Percentiles rank a stretch among this genome's conserved stretches.
These are phyloP conservation scores for Phytopythium montanum DNA, from an alignment of 352 stramenopile species.

Conservation along the genomic window DNA sequence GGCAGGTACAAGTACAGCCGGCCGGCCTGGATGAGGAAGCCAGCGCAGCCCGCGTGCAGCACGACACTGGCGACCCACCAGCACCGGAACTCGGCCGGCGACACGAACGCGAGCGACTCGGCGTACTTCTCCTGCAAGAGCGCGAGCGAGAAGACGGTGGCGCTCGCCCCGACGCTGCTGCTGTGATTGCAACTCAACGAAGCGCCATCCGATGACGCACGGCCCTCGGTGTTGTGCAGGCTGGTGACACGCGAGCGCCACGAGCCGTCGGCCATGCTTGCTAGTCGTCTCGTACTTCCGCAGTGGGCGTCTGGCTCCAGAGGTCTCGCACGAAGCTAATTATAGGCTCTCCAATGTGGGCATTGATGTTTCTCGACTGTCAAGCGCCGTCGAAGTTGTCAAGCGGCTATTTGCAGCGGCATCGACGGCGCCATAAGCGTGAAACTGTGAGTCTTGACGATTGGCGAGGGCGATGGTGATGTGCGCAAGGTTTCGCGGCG, in stretches of 20 bases:
- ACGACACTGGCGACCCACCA: slow-evolving; percentile 14
- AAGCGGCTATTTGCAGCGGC: too few relatives aligned
- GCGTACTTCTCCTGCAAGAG: slow-evolving; percentile 12
- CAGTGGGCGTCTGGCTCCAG: neutral
- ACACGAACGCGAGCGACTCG: slow-evolving; percentile 9
- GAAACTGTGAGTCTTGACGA: too few relatives aligned
- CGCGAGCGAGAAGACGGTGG: slow-evolving; percentile 1
- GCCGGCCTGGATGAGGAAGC: slow-evolving; percentile 9
- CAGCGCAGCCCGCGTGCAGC: slow-evolving; percentile 9
- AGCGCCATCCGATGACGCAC: neutral
- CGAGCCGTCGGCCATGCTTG: neutral
- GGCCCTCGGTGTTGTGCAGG: neutral
- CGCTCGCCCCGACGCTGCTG: neutral
- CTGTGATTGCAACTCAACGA: neutral
- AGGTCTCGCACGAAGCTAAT: too few relatives aligned
- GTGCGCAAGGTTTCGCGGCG: too few relatives aligned
- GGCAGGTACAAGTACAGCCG: slow-evolving; percentile 10
- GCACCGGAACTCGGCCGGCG: slow-evolving; percentile 4
- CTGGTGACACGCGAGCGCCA: neutral
- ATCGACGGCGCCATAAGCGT: too few relatives aligned
- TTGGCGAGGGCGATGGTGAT: too few relatives aligned
- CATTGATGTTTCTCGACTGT: too few relatives aligned
- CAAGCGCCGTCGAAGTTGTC: too few relatives aligned
- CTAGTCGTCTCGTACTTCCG: neutral
- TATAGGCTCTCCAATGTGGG: too few relatives aligned